Evolutionary conservation across 2,329 filamentous ascomycete genomes (phyloP), one percentile per base, ranked within the genome.

Genomic region (Shiraia sp.): DNA sequence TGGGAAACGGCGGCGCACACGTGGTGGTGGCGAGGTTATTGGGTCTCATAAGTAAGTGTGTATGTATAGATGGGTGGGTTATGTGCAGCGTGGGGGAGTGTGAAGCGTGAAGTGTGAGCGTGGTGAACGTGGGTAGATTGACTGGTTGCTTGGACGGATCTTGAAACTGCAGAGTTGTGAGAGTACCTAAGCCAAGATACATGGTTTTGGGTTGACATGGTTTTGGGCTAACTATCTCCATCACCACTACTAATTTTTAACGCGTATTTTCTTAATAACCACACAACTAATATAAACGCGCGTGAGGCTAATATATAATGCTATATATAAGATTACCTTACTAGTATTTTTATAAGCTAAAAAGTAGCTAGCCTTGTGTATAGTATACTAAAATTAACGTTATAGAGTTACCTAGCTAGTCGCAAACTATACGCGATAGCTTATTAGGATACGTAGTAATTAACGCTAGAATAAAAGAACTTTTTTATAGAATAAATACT

Each of bases 401-500:
- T 53, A 0, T 25, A 26, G 6, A 15, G 17, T n/a, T 40, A 47
- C 2, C 17, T 53, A 8, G 16, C 25, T 1, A 29, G 49, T 13
- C 16, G 6, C 10, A 27, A 42, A 37, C 23, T n/a, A 10, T 23
- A 24, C 27, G 24, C 29, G 9, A 45, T 30, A 31, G 40, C 31
- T 32, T 34, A 55, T 24, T 12, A 37, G 36, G 15, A 51, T 12
- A 33, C 49, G 32, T 42, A 55, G 31, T 34, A 32, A 38, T 39
- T 55, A 24, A 51, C 35, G 32, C 44, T 27, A 26, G 23, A 51
- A n/a, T 40, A 53, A 42, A 40, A 55, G 19, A 26, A 37, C 2
- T 56, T 48, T 32, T 15, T 58, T 29, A 47, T 41, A 17, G 15
- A 48, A 3, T 56, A 30, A 41, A 56, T 56, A 10, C 40, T 56